A percentile compares a stretch with the other conserved stretches of the same genome.
These are phyloP conservation scores for Xylariales sp. DNA, from an alignment of 2,329 filamentous ascomycete species.

Conservation along the genomic window DNA sequence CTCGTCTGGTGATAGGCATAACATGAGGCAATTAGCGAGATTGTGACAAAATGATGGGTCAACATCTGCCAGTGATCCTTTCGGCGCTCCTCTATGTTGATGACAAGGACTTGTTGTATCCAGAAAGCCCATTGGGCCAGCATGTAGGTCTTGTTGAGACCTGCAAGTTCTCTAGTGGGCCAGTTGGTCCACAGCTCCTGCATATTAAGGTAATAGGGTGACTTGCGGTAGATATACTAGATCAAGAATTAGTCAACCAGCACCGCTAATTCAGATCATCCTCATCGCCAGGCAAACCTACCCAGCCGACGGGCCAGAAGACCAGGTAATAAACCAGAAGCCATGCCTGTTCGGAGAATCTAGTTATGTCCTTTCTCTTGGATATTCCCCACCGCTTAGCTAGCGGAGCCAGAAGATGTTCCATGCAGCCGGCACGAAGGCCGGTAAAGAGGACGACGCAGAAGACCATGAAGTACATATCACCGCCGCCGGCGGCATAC, in stretches of 20 bases:
- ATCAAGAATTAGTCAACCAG: constrained; percentile 3
- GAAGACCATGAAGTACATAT: constrained; percentile 70
- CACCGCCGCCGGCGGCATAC: constrained; percentile 76
- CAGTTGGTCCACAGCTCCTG: constrained; percentile 78
- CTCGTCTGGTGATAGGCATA: constrained; percentile 85
- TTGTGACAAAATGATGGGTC: constrained; percentile 88
- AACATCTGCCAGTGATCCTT: constrained; percentile 98
- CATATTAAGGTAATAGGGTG: constrained; percentile 73
- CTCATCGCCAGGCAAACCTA: constrained; percentile 38
- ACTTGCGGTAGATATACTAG: constrained; percentile 76
- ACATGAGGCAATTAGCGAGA: constrained; percentile 70
- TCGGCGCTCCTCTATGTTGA: constrained; percentile 88
- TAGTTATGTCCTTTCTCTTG: constrained; percentile 69
- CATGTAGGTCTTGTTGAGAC: constrained; percentile 82
- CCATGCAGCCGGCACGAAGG: constrained; percentile 77
- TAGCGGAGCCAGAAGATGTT: constrained; percentile 77
- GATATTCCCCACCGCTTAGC: constrained; percentile 68
- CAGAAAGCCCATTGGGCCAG: constrained; percentile 88
- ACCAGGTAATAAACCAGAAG: constrained; percentile 75
- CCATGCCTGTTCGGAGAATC: constrained; percentile 95
- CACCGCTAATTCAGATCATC: background rate
- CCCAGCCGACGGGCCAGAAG: constrained; percentile 81
- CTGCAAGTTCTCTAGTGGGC: constrained; percentile 71
- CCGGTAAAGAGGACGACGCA: constrained; percentile 84
- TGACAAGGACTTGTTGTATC: constrained; percentile 89